Evolutionary conservation across 768 basidiomycete genomes (phyloP).

Genomic region (Macrolepiota fuliginosa): DNA sequence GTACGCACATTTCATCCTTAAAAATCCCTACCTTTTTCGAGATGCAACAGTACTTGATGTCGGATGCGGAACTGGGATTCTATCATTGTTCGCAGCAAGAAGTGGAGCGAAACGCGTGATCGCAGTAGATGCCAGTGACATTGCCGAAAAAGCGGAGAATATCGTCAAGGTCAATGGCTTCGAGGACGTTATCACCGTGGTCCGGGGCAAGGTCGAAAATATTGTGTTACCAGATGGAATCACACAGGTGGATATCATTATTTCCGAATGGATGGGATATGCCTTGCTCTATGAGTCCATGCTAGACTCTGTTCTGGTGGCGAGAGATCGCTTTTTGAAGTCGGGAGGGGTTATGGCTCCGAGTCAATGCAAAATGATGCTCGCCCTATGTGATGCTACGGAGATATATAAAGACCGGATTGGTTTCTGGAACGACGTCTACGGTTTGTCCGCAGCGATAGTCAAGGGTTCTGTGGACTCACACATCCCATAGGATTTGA

Average conservation of each 20-base stretch:
- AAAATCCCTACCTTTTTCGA: slow-evolving; percentile 76
- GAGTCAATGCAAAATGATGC: slow-evolving; percentile 81
- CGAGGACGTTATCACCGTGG: slow-evolving; percentile 76
- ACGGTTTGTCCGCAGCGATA: slow-evolving; percentile 50
- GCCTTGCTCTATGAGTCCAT: slow-evolving; percentile 93
- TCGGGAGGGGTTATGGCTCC: slow-evolving; percentile 86
- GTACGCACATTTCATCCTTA: slow-evolving; percentile 89
- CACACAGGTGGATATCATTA: slow-evolving; percentile 85
- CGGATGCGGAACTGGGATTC: slow-evolving; percentile 93
- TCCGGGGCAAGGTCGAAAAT: slow-evolving; percentile 90
- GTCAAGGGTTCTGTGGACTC: neutral
- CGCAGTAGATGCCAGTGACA: slow-evolving; percentile 87
- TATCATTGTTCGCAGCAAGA: slow-evolving; percentile 86
- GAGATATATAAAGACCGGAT: slow-evolving; percentile 81
- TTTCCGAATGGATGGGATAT: slow-evolving; percentile 99
- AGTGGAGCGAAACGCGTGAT: slow-evolving; percentile 90
- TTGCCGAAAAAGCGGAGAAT: slow-evolving; percentile 72
- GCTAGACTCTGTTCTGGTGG: slow-evolving; percentile 91
- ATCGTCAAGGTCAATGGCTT: slow-evolving; percentile 78
- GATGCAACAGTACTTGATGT: slow-evolving; percentile 91
- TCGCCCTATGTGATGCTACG: slow-evolving; percentile 77
- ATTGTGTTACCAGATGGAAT: slow-evolving; percentile 71
- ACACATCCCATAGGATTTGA: slow-evolving; percentile 69
- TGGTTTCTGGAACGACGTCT: slow-evolving; percentile 88
- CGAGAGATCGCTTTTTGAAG: slow-evolving; percentile 82